Evolutionary conservation across 164 flowering plant genomes (phyloP).

Genomic region (Kalanchoe fedtschenkoi): DNA sequence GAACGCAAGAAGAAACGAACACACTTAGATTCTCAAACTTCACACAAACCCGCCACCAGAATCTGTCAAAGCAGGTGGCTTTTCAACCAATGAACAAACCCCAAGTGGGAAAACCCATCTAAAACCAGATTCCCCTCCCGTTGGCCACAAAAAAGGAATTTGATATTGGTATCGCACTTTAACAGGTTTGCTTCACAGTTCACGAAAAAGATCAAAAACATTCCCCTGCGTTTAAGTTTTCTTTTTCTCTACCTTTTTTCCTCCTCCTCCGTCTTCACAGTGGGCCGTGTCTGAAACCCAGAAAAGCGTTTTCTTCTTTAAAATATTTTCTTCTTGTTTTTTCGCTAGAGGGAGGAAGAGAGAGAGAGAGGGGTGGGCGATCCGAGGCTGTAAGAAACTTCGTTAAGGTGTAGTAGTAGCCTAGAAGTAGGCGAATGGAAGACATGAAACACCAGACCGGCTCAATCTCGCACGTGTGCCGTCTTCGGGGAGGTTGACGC

Average conservation of each 20-base stretch:
- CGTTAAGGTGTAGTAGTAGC: too few species aligned
- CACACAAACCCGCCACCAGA: too few species aligned
- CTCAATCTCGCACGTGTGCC: slow-evolving; percentile 1
- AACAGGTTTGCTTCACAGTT: neutral
- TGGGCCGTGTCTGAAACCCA: neutral
- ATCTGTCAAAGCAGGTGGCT: too few species aligned
- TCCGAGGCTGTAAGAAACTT: neutral
- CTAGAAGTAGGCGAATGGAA: neutral
- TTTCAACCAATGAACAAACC: too few species aligned
- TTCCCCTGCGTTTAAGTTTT: neutral
- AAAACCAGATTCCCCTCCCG: neutral
- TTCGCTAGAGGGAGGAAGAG: neutral
- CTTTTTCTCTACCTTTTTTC: neutral
- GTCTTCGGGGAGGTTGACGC: too few species aligned
- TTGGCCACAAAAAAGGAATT: neutral
- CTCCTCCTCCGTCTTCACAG: neutral
- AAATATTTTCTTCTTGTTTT: neutral
- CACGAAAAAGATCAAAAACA: neutral
- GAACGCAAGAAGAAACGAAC: too few species aligned
- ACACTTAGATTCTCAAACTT: too few species aligned
- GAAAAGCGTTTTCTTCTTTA: too few species aligned
- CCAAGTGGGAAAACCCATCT: too few species aligned
- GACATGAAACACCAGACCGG: neutral
- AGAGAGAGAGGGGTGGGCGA: neutral
- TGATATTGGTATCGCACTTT: neutral